Percentiles rank a stretch among this genome's conserved stretches.
Conservation (phyloP, 768 basidiomycete genomes). For the Auricularia sp. region DNA sequence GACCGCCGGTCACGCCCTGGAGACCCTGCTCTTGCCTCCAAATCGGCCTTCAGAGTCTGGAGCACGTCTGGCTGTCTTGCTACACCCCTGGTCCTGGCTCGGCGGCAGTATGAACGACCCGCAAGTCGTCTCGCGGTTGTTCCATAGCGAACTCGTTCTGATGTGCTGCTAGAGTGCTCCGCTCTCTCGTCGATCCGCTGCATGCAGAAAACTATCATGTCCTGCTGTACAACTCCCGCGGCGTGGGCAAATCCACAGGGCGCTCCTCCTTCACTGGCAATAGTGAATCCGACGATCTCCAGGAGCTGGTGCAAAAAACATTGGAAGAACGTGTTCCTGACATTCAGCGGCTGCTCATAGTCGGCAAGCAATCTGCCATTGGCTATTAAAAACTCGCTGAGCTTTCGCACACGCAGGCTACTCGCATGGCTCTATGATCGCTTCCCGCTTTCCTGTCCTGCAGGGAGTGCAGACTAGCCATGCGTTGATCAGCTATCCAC, state of each 20-base stretch:
- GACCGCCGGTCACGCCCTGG: neutral
- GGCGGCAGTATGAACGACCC: constrained; percentile 69
- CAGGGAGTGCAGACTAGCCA: constrained; percentile 46
- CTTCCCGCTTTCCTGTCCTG: constrained; percentile 52
- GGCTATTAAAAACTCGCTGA: constrained; percentile 4
- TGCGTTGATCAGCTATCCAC: constrained; percentile 67
- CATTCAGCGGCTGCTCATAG: constrained; percentile 43
- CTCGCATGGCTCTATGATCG: constrained; percentile 69
- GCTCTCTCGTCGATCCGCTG: constrained; percentile 26
- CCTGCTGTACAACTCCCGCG: constrained; percentile 67
- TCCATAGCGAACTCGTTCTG: neutral
- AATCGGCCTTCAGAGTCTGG: no score
- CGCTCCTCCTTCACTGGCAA: constrained; percentile 65
- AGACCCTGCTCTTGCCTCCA: neutral
- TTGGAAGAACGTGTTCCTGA: constrained; percentile 28
- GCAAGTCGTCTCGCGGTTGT: constrained; percentile 35
- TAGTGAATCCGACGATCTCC: constrained; percentile 60
- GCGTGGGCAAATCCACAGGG: constrained; percentile 65
- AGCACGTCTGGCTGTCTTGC: constrained; percentile 39
- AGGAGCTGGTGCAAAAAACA: constrained; percentile 50
- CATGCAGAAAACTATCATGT: constrained; percentile 42
- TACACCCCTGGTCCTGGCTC: constrained; percentile 83
- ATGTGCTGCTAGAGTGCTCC: constrained; percentile 28
- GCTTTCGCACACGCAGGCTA: constrained; percentile 44
- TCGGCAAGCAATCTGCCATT: constrained; percentile 35